Base-by-base conservation (phyloP, 768 basidiomycete genomes). In the Naganishia vaughanmartiniae region DNA sequence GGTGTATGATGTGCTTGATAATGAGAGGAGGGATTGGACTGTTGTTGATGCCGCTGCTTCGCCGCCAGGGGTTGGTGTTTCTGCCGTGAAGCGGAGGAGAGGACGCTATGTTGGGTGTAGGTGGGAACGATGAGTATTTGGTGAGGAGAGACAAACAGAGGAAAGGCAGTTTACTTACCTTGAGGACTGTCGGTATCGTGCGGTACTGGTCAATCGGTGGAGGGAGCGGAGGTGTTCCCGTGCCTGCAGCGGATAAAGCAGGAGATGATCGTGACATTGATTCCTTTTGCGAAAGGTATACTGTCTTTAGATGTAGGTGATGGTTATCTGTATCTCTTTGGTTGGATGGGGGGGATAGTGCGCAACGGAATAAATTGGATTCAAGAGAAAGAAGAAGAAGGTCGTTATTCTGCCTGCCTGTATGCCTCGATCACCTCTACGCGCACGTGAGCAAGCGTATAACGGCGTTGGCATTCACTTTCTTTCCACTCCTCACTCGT, bases 1-100 rank as follows among this genome's bases (percentile, higher is more conserved):
- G 17, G 74, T 66, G 66, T 77, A 77, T 19, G 74, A 69, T 17
- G 55, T 55, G 15, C 72, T 71, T 34, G 73, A 71, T 24, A 79
- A 54, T 10, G 33, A n/a, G 24, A 81, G 69, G 10, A 78, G 65
- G 10, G 72, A 54, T 28, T 66, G 69, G 45, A 46, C 34, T 0
- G 51, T 46, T 15, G 17, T 15, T 2, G 36, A 12, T 42, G 54
- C 31, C 21, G 21, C 12, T 21, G 28, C 26, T 42, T 54, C 6
- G 19, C 69, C 67, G 42, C 7, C n/a, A n/a, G 42, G 42, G 34
- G 45, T 60, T 39, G 55, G 69, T 19, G 66, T 33, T 1, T 74
- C 21, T 5, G 75, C 73, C 5, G 78, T 31, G 58, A 78, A 73
- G 9, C 72, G 70, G 4, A 75, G 42, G 28, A 76, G 58, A 9